Conservation (phyloP, 768 basidiomycete genomes). For the Auriscalpium vulgare region DNA sequence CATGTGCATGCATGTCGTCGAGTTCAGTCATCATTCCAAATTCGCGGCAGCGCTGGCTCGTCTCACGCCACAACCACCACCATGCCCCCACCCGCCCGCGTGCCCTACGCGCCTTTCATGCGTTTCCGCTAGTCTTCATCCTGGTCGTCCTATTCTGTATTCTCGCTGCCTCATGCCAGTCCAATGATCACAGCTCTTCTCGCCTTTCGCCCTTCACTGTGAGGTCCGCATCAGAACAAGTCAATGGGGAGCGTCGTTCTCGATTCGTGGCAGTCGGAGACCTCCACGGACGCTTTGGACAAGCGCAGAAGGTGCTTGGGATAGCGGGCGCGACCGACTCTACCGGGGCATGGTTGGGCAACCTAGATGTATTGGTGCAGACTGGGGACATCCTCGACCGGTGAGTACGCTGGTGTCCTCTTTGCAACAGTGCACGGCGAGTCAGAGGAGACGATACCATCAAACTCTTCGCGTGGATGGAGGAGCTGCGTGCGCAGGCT, state of each 20-base stretch:
- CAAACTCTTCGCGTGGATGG: constrained; percentile 78
- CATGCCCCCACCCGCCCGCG: too few relatives aligned
- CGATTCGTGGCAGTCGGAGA: constrained; percentile 88
- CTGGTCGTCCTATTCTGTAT: neutral
- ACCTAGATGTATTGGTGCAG: constrained; percentile 86
- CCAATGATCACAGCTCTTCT: neutral
- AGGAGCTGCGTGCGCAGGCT: constrained; percentile 72
- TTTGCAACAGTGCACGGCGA: neutral
- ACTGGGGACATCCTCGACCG: constrained; percentile 95
- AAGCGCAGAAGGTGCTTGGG: constrained; percentile 70
- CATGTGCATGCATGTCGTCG: too few relatives aligned
- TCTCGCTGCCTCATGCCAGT: neutral
- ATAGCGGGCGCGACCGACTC: constrained; percentile 74
- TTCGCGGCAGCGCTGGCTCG: too few relatives aligned
- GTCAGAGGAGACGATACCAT: constrained; percentile 86
- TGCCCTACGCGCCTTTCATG: neutral
- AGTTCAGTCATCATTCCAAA: too few relatives aligned
- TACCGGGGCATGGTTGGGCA: constrained; percentile 71
- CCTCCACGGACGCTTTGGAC: constrained; percentile 80
- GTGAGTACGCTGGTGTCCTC: constrained; percentile 29
- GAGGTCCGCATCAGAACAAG: neutral
- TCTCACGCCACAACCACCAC: too few relatives aligned
- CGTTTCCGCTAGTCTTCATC: neutral
- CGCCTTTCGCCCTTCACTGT: neutral
- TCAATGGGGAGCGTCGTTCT: neutral